Conservation (phyloP, 768 basidiomycete genomes). For the Suillus subaureus region DNA sequence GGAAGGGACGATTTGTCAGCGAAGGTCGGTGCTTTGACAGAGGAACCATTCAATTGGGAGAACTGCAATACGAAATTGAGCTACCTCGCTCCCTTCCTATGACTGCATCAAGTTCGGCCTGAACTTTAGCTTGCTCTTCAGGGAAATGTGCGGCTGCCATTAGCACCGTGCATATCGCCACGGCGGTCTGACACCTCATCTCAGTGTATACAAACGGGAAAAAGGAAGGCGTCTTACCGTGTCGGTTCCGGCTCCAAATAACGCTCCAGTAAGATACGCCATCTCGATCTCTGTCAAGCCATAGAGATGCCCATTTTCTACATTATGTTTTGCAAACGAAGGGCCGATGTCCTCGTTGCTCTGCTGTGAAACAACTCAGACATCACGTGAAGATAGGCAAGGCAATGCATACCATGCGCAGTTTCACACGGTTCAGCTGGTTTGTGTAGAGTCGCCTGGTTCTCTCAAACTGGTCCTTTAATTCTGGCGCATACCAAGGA, state of each 20-base stretch:
- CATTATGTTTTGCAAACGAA: neutral
- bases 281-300: neutral
- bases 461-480: neutral
- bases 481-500: neutral
- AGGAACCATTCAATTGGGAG: constrained; percentile 3
- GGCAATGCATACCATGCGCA: neutral
- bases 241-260: neutral
- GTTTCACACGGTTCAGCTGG: neutral
- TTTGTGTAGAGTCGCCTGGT: neutral
- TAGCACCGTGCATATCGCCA: constrained; percentile 49
- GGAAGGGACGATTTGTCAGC: neutral
- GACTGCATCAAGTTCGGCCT: constrained; percentile 52
- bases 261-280: neutral
- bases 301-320: neutral
- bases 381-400: neutral
- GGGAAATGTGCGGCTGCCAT: constrained; percentile 56
- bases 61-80: neutral
- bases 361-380: neutral
- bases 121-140: constrained; percentile 47
- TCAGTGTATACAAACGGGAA: neutral
- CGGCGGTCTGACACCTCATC: constrained; percentile 39
- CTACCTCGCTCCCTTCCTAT: constrained; percentile 39
- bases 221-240: neutral
- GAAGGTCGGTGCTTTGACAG: neutral
- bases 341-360: neutral